These are phyloP conservation scores for Candida hispaniensis DNA, from an alignment of 805 yeast genomes.

Conservation along the genomic window DNA sequence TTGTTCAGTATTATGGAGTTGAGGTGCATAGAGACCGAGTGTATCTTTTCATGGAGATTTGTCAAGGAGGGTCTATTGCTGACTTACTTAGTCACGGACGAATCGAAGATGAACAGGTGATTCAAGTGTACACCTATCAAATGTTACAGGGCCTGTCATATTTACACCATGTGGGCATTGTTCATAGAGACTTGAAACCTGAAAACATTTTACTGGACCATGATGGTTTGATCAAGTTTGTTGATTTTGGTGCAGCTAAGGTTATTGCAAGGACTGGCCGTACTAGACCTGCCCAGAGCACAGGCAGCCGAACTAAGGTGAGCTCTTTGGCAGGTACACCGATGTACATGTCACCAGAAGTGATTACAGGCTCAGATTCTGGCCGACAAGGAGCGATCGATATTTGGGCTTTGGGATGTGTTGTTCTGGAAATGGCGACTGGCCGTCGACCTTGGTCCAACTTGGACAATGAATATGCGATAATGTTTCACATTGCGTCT, in stretches of 20 bases:
- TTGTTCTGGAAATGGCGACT: constrained; percentile 91
- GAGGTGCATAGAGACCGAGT: constrained; percentile 95
- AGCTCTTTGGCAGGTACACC: constrained; percentile 82
- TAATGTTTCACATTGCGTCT: constrained; percentile 96
- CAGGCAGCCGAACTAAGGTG: constrained; percentile 26
- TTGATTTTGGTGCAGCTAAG: constrained; percentile 96
- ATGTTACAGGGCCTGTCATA: constrained; percentile 93
- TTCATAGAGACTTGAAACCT: constrained; percentile 95
- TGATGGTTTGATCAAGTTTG: constrained; percentile 87
- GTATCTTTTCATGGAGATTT: constrained; percentile 92
- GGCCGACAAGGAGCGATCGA: constrained; percentile 62
- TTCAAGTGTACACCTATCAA: constrained; percentile 81
- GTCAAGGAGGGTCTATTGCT: constrained; percentile 91
- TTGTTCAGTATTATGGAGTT: constrained; percentile 93
- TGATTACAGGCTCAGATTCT: constrained; percentile 62
- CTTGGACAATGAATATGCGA: constrained; percentile 94
- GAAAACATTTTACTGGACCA: constrained; percentile 85
- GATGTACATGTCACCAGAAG: constrained; percentile 98
- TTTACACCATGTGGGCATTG: constrained; percentile 85
- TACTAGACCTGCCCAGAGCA: constrained; percentile 22
- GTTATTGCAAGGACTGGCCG: constrained; percentile 40
- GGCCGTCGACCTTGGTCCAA: constrained; percentile 96
- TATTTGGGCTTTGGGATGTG: constrained; percentile 96
- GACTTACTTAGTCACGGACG: constrained; percentile 80
- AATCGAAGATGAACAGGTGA: constrained; percentile 88